phyloP scores from a whole-genome alignment of 768 basidiomycete species.

The Mycena belliarum region DNA sequence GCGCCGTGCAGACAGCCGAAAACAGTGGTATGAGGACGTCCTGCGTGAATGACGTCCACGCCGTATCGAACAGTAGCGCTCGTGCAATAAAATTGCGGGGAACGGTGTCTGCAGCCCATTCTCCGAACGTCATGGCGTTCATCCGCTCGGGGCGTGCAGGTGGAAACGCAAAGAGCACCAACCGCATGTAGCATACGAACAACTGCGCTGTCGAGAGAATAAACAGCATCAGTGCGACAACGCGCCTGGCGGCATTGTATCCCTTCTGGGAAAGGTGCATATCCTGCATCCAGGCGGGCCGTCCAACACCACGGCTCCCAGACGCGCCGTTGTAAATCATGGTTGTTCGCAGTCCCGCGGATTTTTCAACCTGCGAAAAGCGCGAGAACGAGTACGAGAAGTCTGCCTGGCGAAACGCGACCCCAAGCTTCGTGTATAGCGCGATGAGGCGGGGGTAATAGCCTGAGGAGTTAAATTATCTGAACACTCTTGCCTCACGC shows the following conservation, averaged over 20 bases:
- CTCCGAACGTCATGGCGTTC: conserved; percentile 43
- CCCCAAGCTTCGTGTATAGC: conserved; percentile 62
- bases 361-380: conserved; percentile 34
- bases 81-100: conserved; percentile 43
- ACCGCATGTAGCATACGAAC: conserved; percentile 41
- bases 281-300: conserved; percentile 42
- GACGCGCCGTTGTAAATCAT: conserved; percentile 70
- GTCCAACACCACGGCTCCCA: conserved; percentile 52
- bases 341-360: conserved; percentile 35
- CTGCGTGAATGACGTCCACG: conserved; percentile 54
- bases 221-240: conserved; percentile 39
- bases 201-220: conserved; percentile 44
- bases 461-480: conserved; percentile 42
- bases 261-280: conserved; percentile 24
- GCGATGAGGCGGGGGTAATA: conserved; percentile 74
- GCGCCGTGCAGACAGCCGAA: conserved; percentile 72
- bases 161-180: conserved; percentile 31
- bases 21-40: conserved; percentile 64
- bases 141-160: conserved; percentile 24
- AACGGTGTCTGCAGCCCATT: conserved; percentile 47
- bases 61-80: conserved; percentile 46
- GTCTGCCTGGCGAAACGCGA: conserved; percentile 54
- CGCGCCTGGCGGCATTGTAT: conserved; percentile 22
- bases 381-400: conserved; percentile 76
- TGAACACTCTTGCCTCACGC: background rate